These are phyloP conservation scores for Pneumocystis murina DNA, from an alignment of 1,139 yeast genomes.

Conservation along the genomic window DNA sequence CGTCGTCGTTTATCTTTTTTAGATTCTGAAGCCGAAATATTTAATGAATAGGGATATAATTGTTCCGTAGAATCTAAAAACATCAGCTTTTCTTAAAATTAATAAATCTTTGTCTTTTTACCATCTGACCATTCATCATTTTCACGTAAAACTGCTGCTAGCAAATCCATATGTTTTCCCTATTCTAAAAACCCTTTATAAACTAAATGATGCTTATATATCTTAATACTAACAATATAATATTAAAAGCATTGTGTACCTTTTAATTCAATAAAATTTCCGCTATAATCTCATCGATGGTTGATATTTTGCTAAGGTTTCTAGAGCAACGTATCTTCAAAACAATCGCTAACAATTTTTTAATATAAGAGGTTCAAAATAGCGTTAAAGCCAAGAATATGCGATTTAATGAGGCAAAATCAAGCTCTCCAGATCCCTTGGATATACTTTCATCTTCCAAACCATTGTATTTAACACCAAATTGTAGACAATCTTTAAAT, in stretches of 20 bases:
- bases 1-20: neutral
- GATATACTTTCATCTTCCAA: neutral
- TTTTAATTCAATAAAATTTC: neutral
- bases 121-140: neutral
- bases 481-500: neutral
- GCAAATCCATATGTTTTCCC: neutral
- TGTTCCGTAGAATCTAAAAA: neutral
- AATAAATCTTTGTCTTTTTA: neutral
- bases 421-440: neutral
- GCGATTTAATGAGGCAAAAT: neutral
- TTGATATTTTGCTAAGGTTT: neutral
- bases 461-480: neutral
- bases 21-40: neutral
- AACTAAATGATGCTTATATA: no score
- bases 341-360: neutral
- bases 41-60: neutral
- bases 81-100: neutral
- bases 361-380: neutral
- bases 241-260: neutral
- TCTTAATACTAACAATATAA: no score
- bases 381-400: neutral
- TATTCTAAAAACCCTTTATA: neutral
- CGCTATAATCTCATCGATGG: neutral
- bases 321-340: neutral
- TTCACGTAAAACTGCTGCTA: neutral